phyloP scores from a whole-genome alignment of 768 basidiomycete species.

The Leccinum variicolor region DNA sequence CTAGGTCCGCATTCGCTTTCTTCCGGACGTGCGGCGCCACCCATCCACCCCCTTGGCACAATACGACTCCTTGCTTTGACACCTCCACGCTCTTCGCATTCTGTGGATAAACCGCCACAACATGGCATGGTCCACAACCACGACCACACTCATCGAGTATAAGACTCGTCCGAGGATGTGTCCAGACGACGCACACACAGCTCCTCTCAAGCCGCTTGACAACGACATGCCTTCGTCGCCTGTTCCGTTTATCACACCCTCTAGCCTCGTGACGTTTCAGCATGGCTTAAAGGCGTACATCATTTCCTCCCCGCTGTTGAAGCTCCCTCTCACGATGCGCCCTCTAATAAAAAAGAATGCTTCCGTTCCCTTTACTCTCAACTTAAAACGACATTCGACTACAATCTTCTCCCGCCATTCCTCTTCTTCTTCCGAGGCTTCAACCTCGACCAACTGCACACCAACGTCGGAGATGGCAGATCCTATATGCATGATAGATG shows the following conservation, averaged over 20 bases:
- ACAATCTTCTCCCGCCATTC: slow-evolving; percentile 20
- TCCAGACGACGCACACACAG: slow-evolving; percentile 14
- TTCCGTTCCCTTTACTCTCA: slow-evolving; percentile 19
- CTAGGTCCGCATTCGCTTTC: slow-evolving; percentile 10
- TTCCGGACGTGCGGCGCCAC: slow-evolving; percentile 8
- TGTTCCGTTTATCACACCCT: slow-evolving; percentile 26
- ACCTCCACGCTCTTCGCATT: slow-evolving; percentile 12
- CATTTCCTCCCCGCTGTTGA: slow-evolving; percentile 21
- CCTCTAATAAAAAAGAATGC: slow-evolving; percentile 28
- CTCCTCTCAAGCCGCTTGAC: slow-evolving; percentile 14
- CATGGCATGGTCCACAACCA: slow-evolving; percentile 16
- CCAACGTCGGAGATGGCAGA: slow-evolving; percentile 21
- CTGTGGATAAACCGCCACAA: slow-evolving; percentile 16
- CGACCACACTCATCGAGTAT: slow-evolving; percentile 15
- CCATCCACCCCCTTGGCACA: slow-evolving; percentile 15
- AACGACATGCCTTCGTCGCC: slow-evolving; percentile 24
- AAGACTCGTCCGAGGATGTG: slow-evolving; percentile 10
- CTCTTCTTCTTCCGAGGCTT: slow-evolving; percentile 14
- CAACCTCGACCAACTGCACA: slow-evolving; percentile 9
- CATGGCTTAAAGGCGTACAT: slow-evolving; percentile 31
- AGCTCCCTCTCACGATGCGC: slow-evolving; percentile 26
- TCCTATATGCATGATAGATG: slow-evolving; percentile 13
- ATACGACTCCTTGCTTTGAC: slow-evolving; percentile 10
- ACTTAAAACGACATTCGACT: slow-evolving; percentile 26
- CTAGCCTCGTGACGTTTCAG: slow-evolving; percentile 26